Evolutionary conservation across 768 basidiomycete species (phyloP).

Genomic region (Mycena floridula): DNA sequence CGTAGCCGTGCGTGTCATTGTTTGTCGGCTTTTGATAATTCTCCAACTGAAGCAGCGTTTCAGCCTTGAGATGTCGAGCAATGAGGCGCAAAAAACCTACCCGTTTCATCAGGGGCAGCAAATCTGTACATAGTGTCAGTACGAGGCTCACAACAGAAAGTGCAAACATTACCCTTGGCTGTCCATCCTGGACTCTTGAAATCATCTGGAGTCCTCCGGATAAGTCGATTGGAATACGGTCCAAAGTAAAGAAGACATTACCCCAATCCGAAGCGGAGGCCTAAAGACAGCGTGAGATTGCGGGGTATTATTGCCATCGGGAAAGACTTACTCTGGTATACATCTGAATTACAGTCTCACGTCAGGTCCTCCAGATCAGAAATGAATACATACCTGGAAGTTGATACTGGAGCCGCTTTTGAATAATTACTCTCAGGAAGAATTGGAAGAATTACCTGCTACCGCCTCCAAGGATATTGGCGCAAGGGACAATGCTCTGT

Average conservation of each 20-base stretch:
- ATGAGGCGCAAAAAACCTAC: slow-evolving; percentile 20
- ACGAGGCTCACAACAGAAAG: neutral
- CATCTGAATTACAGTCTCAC: slow-evolving; percentile 39
- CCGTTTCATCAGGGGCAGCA: slow-evolving; percentile 68
- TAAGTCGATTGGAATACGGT: neutral
- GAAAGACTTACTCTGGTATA: slow-evolving; percentile 47
- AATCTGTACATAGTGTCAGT: slow-evolving; percentile 32
- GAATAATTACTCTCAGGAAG: neutral
- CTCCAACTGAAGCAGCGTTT: slow-evolving; percentile 43
- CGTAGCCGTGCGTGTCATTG: slow-evolving; percentile 63
- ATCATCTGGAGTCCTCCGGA: slow-evolving; percentile 42
- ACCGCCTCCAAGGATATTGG: slow-evolving; percentile 58
- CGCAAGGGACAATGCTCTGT: slow-evolving; percentile 66
- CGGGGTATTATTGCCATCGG: neutral
- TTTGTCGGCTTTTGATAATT: slow-evolving; percentile 72
- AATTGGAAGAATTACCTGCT: slow-evolving; percentile 37
- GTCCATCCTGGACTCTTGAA: slow-evolving; percentile 71
- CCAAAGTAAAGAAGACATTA: slow-evolving; percentile 16
- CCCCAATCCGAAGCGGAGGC: slow-evolving; percentile 71
- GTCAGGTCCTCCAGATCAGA: no score
- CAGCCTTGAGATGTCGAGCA: neutral
- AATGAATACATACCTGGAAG: slow-evolving; percentile 49
- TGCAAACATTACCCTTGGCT: slow-evolving; percentile 38
- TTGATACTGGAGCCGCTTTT: slow-evolving; percentile 46
- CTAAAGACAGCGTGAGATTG: no score